Evolutionary conservation across 2,329 filamentous ascomycete genomes (phyloP), one percentile per base, ranked within the genome.

Genomic region (Calonectria leucothoes): DNA sequence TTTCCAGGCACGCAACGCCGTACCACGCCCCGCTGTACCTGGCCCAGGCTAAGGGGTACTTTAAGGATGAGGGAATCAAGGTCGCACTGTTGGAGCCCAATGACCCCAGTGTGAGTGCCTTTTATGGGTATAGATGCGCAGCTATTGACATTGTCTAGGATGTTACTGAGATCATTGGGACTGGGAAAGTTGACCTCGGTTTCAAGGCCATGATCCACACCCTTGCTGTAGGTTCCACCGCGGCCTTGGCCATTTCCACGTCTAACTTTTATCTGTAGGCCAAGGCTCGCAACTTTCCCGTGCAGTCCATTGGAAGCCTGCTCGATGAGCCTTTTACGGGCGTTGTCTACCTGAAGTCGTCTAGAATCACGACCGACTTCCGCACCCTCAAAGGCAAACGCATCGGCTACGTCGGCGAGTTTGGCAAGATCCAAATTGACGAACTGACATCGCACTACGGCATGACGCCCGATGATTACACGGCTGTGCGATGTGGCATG

Each of bases 181-280:
- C 89, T 69, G 92, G 91, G 74, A 95, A 94, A 82, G 92, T 94
- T 64, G 93, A 95, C 81, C 90, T 95, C 81, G 94, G 93, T 55
- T 95, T 94, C 89, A 95, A 95, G 84, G 93, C 94, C 76, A 95
- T 95, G 93, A 95, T 95, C 78, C 94, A 95, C 81, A 95, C 93
- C 11, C 89, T 95, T 73, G 93, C 93, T 70, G 91, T 93, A 84
- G 75, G 87, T 25, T 31, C 14, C 45, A 2, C 31, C 15, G 15
- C 11, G 49, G 37, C 12, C 45, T 42, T 31, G 25, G 25, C 15
- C 5, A 12, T 33, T 33, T 10, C 12, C 25, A 15, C 10, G 2
- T 23, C 66, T 72, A 20, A 71, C 33, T 72, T 63, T 75, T 4
- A 63, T 64, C 27, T 42, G 14, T 7, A 93, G 91, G 93, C 93